Base-by-base conservation (phyloP, 495 filamentous ascomycete genomes). In the Aspergillus bridgeri region DNA sequence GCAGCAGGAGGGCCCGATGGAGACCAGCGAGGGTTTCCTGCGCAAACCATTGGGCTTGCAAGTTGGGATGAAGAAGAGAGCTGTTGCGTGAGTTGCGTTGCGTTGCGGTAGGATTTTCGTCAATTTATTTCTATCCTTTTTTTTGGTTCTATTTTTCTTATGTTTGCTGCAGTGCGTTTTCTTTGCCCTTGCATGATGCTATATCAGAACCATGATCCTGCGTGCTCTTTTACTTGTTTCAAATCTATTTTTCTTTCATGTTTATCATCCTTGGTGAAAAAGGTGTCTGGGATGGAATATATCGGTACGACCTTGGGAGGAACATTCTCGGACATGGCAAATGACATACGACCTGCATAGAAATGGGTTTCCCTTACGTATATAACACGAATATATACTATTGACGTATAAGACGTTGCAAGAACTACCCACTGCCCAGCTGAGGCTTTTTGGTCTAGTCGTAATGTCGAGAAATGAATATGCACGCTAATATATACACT, bases 11-110 rank as follows among this genome's bases (percentile, higher is more conserved):
- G 81, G 82, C 4, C 73, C 72, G 24, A 81, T 95, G 85, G 80
- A 90, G 69, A 94, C 89, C 0, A 76, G 86, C 45, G 92, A 96
- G 76, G 92, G 92, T 0, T 96, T 96, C 73, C 75, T 96, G 74
- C 79, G 91, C 67, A 96, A 96, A 82, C 92, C 92, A 13, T 64
- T 96, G 50, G 86, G 81, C 18, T 74, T 92, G 71, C 70, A 80
- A 55, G 86, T 96, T 58, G 92, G 86, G 33, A 78, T 96, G 70
- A 80, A 79, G 66, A 57, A 54, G 21, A 2, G 48, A 21, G 44
- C 9, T 1, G 19, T 23, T 6, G 6, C 44, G 3, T 20, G 21
- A 15, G 17, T 29, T 6, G 13, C 7, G 43, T 1, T 8, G 17
- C 43, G 3, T 46, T 5, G n/a, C n/a, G n/a, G n/a, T n/a, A n/a